Evolutionary conservation across 805 yeast genomes (phyloP), one percentile per base, ranked within the genome.

Genomic region (Candida manassasensis): DNA sequence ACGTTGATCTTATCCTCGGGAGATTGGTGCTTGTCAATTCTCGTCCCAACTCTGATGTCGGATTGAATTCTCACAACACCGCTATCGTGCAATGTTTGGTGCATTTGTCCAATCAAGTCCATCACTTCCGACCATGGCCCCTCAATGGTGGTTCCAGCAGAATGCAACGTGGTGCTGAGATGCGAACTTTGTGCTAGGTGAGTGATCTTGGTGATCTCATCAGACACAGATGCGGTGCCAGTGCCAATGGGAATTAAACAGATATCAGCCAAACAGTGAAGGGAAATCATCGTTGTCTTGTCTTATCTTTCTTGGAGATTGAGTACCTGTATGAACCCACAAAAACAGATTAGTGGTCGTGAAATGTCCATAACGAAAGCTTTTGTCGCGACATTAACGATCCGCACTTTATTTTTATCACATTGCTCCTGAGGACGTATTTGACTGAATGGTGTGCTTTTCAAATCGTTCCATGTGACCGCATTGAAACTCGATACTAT

Each of bases 101-200:
- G 96, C 48, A 86, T 62, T 45, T 75, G 73, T 6, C 96, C 96
- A 48, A 87, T 81, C 35, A 85, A 60, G 21, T 69, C 75, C 77
- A 79, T 81, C 1, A 88, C 96, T 37, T 83, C 88, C 49, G 79
- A 77, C 96, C 96, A 88, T n/a, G 87, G 88, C 1, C 96, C 96
- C 49, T 84, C 83, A 47, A 83, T 79, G 2, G 96, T 86, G 5
- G 96, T 87, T 3, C 96, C 96, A 2, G 96, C 96, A 47, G 94
- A 82, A 59, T 87, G 96, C 40, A 87, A 63, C 1, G 84, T 77
- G 42, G 81, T 77, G 33, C 78, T 69, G 36, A 87, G 62, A 3
- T 75, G 80, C 19, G 84, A 75, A 16, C 68, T 68, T 39, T 81
- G 68, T 17, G 87, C 79, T 36, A 77, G 57, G 18, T 71, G 63